Evolutionary conservation across 2,329 filamentous ascomycete genomes (phyloP), one percentile per base, ranked within the genome.

Genomic region (Biscogniauxia mediterranea): DNA sequence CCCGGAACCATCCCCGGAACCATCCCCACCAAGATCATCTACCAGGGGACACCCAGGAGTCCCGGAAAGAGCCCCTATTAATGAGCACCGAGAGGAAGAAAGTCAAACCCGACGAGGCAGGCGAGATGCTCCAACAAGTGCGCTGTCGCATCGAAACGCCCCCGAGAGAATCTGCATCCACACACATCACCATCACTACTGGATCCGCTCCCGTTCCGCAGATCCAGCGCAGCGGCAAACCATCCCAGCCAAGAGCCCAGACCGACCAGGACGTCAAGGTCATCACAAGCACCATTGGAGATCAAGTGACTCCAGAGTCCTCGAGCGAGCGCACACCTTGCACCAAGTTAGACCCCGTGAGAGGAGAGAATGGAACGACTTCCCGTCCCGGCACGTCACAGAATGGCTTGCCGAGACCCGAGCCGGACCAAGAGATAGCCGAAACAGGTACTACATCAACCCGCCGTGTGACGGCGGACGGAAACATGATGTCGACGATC

Each of bases 111-210:
- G 61, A 64, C 32, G 46, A 42, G 32, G 21, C 28, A 21, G 32
- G 26, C 52, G 59, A 46, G 20, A 57, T 21, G 4, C 52, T 59
- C 17, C 58, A 61, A 9, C 55, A 38, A 52, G 60, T 26, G 32
- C 55, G 57, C 49, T 63, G 49, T 52, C 59, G 53, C 42, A 52
- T 52, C 59, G 58, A 57, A 46, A 58, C 60, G 32, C 42, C 25
- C 52, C 66, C 28, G 61, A 64, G 51, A 66, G 68, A 63, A 68
- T 82, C 65, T 85, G 84, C 67, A 66, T 85, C 61, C 84, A 87
- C 71, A 84, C 81, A 65, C 85, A 87, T 68, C 83, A 87, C 68
- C 84, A 87, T 71, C 84, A 87, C 75, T 87, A 86, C 77, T 86
- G 84, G 84, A 63, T 81, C 64, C 75, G 76, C 60, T 75, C 78